Evolutionary conservation across 2,329 filamentous ascomycete species (phyloP), one percentile per base, ranked within the genome.

Genomic region (Sphaerostilbella broomeana): DNA sequence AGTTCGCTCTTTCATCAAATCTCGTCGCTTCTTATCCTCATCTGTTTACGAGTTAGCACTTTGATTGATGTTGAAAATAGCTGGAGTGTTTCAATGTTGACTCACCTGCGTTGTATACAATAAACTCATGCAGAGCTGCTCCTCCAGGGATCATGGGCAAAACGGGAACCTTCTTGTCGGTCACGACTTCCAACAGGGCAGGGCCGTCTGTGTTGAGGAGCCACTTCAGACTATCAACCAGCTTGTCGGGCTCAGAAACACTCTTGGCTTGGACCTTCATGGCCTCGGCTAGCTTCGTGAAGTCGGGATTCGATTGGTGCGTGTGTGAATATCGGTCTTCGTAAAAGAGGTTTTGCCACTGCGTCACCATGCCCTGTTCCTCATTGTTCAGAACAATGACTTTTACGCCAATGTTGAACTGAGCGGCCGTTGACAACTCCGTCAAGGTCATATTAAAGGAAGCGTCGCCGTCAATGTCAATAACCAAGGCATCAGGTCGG

Each of bases 381-480:
- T 95, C 65, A 90, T 85, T 98, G 73, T 97, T 97, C 40, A 98
- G 65, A 18, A 97, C 73, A 52, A 97, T 87, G 45, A 97, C 75
- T 75, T 97, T 97, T 63, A 94, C 82, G 49, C 86, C 89, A 61
- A 97, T 95, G 68, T 92, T 86, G 72, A 97, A 97, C 67, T 98
- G 89, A 7, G 85, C 79, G 28, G 89, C 89, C 2, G 90, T 95
- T 31, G 84, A 86, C 38, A 98, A 79, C 68, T 98, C 92, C 2
- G 90, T 95, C 44, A 95, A 73, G 5, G 92, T 97, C 92, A 98
- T 97, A 73, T 87, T 86, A 72, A 98, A 97, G 4, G 89, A 95
- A n/a, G 90, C 92, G 61, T 97, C 92, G 47, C 92, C 92, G 60
- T 98, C 92, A 55, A 97, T 94, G 62, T 97, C 90, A 44, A 97